Evolutionary conservation across 1,139 yeast species (phyloP), one percentile per base, ranked within the genome.

Genomic region (Lodderomyces oxycetoniae): DNA sequence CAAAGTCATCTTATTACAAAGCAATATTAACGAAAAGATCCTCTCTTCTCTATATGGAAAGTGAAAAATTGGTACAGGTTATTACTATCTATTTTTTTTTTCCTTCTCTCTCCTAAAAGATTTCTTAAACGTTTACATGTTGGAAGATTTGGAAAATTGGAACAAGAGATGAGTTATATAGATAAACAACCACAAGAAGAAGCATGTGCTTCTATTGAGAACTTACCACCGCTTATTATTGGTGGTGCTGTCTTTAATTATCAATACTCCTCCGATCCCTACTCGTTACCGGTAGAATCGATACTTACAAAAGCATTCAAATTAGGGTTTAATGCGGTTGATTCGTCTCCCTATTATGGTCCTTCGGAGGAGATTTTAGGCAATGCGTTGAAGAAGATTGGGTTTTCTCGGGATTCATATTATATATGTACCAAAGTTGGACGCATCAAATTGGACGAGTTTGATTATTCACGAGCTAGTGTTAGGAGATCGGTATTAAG

Each of bases 321-420:
- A 15, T 55, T 66, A 17, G 96, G 96, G 0, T 63, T 86, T 40
- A 71, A 72, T 33, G 93, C 95, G 2, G 63, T 89, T 28, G 97
- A 91, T 52, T 87, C 96, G 0, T 83, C 95, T 0, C 95, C 96
- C 2, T 89, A 86, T 57, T 89, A 89, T 52, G 97, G 96, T 0
- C 88, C 88, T 0, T 84, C 95, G 4, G 97, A 89, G 51, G 68
- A 61, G 22, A 52, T 88, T 17, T 56, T 86, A 3, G 97, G 97
- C 1, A 44, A 64, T 7, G 91, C 89, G 0, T 59, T 89, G 42
- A 48, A 53, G 17, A 43, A 63, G 7, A 49, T 79, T 26, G 46
- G 50, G 4, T 69, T 52, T 50, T 67, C 77, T 0, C 69, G 97
- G 39, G 79, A 80, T 5, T 52, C 67, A 13, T 83, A 83, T 53